Conservation (phyloP, 1,284 basidiomycete genomes). For the Cryptococcus deneoformans region DNA sequence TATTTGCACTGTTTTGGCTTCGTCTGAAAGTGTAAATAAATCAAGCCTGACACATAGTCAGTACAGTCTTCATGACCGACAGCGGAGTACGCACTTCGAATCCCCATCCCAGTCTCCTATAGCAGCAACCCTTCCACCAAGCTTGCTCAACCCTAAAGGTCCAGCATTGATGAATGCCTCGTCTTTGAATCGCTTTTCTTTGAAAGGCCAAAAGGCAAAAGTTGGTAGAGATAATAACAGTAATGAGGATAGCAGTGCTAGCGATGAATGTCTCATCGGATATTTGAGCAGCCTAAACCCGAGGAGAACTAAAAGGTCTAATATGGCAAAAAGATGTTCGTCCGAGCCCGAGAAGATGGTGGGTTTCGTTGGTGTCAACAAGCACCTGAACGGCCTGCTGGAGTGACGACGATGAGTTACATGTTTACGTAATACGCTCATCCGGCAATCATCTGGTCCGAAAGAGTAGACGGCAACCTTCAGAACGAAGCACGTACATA, state of each 20-base stretch:
- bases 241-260: slow-evolving; percentile 1
- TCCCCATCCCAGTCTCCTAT: slow-evolving; percentile 96
- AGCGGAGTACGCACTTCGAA: slow-evolving; percentile 67
- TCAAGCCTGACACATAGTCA: slow-evolving; percentile 55
- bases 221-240: neutral
- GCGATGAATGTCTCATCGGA: slow-evolving; percentile 9
- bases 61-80: neutral
- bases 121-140: slow-evolving; percentile 65
- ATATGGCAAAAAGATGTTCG: no score
- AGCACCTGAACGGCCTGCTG: no score
- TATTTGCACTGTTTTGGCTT: slow-evolving; percentile 69
- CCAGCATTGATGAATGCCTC: slow-evolving; percentile 82
- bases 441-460: no score
- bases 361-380: no score
- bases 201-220: slow-evolving; percentile 69
- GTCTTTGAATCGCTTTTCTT: slow-evolving; percentile 77
- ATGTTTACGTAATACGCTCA: no score
- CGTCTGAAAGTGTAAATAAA: slow-evolving; percentile 67
- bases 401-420: no score
- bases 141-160: slow-evolving; percentile 67
- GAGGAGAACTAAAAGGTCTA: no score
- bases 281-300: no score
- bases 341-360: no score
- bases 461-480: no score
- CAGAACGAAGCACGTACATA: no score